Conservation (phyloP, 2,329 filamentous ascomycete genomes). For the Dendryphion nanum region DNA sequence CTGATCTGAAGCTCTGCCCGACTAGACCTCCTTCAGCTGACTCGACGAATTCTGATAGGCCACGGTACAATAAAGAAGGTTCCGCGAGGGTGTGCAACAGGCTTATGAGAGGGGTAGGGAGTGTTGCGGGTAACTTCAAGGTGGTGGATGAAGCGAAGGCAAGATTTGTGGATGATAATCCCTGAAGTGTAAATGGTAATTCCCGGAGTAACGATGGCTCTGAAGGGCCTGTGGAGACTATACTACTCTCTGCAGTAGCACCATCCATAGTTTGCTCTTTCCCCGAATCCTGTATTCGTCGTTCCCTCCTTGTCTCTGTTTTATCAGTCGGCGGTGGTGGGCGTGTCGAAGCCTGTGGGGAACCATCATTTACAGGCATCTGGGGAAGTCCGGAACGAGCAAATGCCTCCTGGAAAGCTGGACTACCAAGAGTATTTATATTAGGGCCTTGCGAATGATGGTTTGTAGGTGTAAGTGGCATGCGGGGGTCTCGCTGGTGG, state of each 20-base stretch:
- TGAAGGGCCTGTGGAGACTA: conserved; percentile 29
- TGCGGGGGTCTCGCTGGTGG: conserved; percentile 11
- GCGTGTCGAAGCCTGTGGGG: conserved; percentile 24
- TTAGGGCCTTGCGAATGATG: conserved; percentile 10
- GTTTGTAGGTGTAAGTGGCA: conserved; percentile 28
- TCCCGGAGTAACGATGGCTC: conserved; percentile 58
- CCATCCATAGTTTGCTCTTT: conserved; percentile 24
- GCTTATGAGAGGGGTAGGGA: conserved; percentile 82
- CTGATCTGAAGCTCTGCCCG: conserved; percentile 85
- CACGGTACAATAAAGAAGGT: conserved; percentile 86
- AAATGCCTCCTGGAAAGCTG: conserved; percentile 49
- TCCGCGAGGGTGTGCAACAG: conserved; percentile 88
- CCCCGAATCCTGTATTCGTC: conserved; percentile 18
- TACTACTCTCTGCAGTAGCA: conserved; percentile 5
- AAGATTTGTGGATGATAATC: conserved; percentile 81
- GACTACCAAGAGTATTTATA: conserved; percentile 18
- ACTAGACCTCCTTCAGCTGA: conserved; percentile 80
- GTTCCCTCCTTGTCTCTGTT: conserved; percentile 24
- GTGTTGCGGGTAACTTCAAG: conserved; percentile 71
- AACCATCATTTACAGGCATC: conserved; percentile 34
- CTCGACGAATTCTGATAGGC: conserved; percentile 77
- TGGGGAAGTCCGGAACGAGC: conserved; percentile 45
- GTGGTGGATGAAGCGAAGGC: conserved; percentile 68
- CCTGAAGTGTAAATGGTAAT: conserved; percentile 89
- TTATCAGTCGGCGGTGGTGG: conserved; percentile 7